Conservation (phyloP, 2,329 filamentous ascomycete genomes). For the Aspergillus sp. region DNA sequence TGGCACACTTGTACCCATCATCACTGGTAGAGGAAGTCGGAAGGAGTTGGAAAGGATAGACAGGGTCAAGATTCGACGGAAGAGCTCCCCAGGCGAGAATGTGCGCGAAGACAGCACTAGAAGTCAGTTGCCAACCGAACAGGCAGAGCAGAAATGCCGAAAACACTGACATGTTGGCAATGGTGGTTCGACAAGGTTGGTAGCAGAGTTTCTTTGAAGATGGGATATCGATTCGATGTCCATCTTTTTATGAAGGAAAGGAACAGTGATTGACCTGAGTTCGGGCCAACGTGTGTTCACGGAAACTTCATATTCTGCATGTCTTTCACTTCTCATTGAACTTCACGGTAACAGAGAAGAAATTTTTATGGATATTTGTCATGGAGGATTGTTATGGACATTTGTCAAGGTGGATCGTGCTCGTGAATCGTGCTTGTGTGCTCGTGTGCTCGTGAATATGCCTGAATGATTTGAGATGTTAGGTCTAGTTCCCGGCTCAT, state of each 20-base stretch:
- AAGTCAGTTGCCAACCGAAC: not conserved
- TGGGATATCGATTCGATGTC: not conserved
- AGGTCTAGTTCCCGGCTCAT: no score
- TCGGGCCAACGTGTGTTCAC: not conserved
- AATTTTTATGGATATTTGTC: no score
- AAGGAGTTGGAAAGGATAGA: not conserved
- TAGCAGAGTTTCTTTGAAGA: not conserved
- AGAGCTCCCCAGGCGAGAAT: not conserved
- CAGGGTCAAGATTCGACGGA: not conserved
- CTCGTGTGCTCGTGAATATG: no score
- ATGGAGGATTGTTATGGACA: no score
- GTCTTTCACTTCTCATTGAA: no score
- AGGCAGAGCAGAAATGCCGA: not conserved
- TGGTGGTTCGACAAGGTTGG: not conserved
- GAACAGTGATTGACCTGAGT: not conserved
- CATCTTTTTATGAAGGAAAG: not conserved
- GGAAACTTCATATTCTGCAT: not conserved
- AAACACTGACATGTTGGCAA: not conserved
- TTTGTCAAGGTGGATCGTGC: no score
- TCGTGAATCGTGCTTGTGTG: no score
- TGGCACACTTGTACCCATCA: slow-evolving; percentile 11
- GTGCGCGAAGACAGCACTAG: not conserved
- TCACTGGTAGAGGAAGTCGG: not conserved
- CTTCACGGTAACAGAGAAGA: no score
- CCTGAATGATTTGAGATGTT: no score